These are phyloP conservation scores for Clarkia xantiana DNA, from an alignment of 345 rosid species.

Conservation along the genomic window DNA sequence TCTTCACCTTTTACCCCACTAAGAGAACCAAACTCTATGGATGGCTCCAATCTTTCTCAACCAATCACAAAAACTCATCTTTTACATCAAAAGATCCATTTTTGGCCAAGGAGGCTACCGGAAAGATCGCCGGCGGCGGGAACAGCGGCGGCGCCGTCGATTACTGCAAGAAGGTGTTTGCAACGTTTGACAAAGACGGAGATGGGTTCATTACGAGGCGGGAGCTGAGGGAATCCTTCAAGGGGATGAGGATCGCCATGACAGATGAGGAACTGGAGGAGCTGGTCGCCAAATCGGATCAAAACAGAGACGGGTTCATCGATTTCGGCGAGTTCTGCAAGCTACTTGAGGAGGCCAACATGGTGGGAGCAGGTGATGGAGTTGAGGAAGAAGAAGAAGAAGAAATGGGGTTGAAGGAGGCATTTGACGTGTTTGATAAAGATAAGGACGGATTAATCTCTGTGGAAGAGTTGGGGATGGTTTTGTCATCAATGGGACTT, in stretches of 20 bases:
- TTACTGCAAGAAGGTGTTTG: conserved; percentile 22
- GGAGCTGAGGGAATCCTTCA: conserved; percentile 19
- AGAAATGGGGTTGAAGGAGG: conserved; percentile 29
- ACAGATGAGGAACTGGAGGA: conserved; percentile 21
- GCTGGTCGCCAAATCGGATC: conserved; percentile 34
- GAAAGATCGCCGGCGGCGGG: too few relatives aligned
- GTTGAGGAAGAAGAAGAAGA: conserved; percentile 4
- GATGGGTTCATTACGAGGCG: conserved; percentile 42
- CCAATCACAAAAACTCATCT: neutral
- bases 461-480: conserved; percentile 40
- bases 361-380: neutral
- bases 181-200: conserved; percentile 41
- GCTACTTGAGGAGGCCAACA: conserved; percentile 11
- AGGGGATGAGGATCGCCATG: conserved; percentile 7
- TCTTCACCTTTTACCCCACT: conserved; percentile 17
- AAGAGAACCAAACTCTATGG: conserved; percentile 7
- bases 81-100: neutral
- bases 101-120: neutral
- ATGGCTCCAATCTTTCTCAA: conserved; percentile 10
- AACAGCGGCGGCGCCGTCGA: neutral
- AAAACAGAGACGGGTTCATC: conserved; percentile 38
- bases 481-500: conserved; percentile 36
- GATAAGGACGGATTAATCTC: conserved; percentile 50
- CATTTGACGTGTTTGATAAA: conserved; percentile 50
- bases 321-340: conserved; percentile 40